Evolutionary conservation across 768 basidiomycete species (phyloP).

Genomic region (Cyathus striatus): DNA sequence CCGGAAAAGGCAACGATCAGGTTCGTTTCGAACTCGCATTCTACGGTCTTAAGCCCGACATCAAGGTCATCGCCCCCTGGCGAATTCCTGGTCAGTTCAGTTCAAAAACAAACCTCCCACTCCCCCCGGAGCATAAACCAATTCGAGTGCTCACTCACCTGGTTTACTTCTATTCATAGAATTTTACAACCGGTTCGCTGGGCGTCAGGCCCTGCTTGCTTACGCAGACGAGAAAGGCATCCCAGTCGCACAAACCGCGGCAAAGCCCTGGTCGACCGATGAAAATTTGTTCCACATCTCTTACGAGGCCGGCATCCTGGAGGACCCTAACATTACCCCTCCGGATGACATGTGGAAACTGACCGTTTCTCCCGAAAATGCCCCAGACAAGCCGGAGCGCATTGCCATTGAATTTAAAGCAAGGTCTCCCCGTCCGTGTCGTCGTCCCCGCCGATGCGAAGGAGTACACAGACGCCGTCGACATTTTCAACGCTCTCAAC

Average conservation of each 20-base stretch:
- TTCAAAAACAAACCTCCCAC: not conserved
- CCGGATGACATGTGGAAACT: slow-evolving; percentile 99
- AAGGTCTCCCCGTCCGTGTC: slow-evolving; percentile 87
- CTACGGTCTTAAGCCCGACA: slow-evolving; percentile 96
- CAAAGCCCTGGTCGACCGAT: slow-evolving; percentile 99
- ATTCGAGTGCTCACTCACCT: not conserved
- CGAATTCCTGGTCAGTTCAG: slow-evolving; percentile 72
- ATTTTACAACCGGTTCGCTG: slow-evolving; percentile 97
- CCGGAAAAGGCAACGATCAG: slow-evolving; percentile 99
- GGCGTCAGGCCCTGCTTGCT: slow-evolving; percentile 86
- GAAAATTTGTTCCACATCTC: slow-evolving; percentile 99
- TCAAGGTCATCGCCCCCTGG: slow-evolving; percentile 99
- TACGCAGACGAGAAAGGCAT: slow-evolving; percentile 87
- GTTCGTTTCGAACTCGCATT: slow-evolving; percentile 99
- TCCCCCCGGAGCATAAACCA: not conserved
- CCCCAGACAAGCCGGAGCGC: slow-evolving; percentile 73
- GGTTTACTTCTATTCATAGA: slow-evolving; percentile 35
- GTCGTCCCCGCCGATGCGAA: slow-evolving; percentile 47
- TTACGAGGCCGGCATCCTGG: slow-evolving; percentile 98
- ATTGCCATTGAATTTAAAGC: slow-evolving; percentile 81
- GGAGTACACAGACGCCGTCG: slow-evolving; percentile 85
- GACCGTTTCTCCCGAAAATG: slow-evolving; percentile 75
- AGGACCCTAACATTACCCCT: slow-evolving; percentile 92
- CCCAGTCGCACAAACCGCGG: slow-evolving; percentile 89
- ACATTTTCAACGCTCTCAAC: slow-evolving; percentile 91